A percentile compares a stretch with the other conserved stretches of the same genome.
Conservation (phyloP, 805 yeast genomes). For the Pichia cabralensis region DNA sequence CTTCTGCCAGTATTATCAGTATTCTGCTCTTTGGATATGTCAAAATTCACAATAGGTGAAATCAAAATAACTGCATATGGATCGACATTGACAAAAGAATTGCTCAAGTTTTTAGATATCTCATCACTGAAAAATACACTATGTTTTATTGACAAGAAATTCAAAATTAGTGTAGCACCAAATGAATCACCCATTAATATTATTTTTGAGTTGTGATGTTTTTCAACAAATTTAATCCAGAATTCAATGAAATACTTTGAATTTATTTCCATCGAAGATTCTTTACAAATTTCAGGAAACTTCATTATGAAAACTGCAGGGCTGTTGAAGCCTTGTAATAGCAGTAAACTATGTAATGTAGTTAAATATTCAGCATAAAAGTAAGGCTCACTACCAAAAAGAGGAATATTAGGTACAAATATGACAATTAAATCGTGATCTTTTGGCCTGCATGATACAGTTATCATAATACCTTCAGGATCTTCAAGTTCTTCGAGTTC, state of each 20-base stretch:
- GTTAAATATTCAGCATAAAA: conserved; percentile 37
- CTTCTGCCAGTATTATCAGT: too few relatives aligned
- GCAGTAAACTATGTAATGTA: conserved; percentile 30
- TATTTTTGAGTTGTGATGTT: conserved; percentile 21
- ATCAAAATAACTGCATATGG: conserved; percentile 21
- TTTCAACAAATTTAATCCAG: neutral
- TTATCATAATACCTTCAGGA: conserved; percentile 18
- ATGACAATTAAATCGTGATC: conserved; percentile 32
- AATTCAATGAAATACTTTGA: conserved; percentile 1
- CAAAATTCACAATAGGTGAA: conserved; percentile 20
- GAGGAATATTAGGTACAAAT: conserved; percentile 36
- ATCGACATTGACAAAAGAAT: neutral
- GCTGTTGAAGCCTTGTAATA: conserved; percentile 38
- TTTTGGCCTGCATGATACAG: conserved; percentile 25
- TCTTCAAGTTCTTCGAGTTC: conserved; percentile 14
- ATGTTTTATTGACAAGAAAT: conserved; percentile 21
- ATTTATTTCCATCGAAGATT: conserved; percentile 6
- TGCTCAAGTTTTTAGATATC: neutral
- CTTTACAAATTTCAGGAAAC: conserved; percentile 12
- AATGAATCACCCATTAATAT: conserved; percentile 37
- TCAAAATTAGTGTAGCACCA: conserved; percentile 35
- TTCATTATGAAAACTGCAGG: conserved; percentile 36
- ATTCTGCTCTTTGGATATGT: too few relatives aligned
- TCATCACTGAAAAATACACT: conserved; percentile 5
- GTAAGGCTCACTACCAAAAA: conserved; percentile 27